phyloP scores from a whole-genome alignment of 139 green algal genomes.

The Chlamydomonas sp. region DNA sequence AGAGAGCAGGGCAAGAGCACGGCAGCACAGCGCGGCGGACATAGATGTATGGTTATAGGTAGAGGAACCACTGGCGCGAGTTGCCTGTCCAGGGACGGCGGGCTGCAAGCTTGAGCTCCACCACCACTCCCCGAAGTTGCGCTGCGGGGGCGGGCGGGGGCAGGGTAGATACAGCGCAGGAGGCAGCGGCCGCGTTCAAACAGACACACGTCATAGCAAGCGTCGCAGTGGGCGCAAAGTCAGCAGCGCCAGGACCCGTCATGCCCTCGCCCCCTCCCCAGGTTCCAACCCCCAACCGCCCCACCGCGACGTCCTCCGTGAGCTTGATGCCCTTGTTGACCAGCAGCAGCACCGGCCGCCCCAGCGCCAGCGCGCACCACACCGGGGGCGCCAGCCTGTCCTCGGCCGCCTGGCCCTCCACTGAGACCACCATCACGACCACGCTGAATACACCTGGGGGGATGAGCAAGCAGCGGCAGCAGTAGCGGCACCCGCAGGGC shows the following conservation, averaged over 20 bases:
- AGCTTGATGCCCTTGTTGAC: constrained; percentile 39
- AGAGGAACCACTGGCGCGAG: background rate
- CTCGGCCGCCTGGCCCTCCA: background rate
- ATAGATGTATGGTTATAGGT: background rate
- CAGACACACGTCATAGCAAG: background rate
- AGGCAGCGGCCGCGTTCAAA: too few species aligned
- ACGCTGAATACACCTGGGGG: constrained; percentile 21
- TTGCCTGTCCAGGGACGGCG: background rate
- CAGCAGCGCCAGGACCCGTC: background rate
- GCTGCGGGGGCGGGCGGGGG: background rate
- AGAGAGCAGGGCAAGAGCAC: background rate
- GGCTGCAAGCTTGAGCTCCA: background rate
- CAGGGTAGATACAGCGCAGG: background rate
- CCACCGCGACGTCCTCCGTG: constrained; percentile 9
- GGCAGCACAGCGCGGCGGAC: background rate
- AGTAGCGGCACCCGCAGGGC: background rate
- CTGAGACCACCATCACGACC: constrained; percentile 21
- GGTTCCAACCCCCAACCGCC: background rate
- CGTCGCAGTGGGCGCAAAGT: background rate
- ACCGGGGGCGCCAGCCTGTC: constrained; percentile 7
- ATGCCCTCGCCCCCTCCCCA: background rate
- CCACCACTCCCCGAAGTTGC: background rate
- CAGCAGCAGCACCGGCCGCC: constrained; percentile 35
- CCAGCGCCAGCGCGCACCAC: constrained; percentile 39
- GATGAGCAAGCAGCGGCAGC: background rate